Evolutionary conservation across 1,139 yeast genomes (phyloP).

Genomic region (Zygoascus hellenicus): DNA sequence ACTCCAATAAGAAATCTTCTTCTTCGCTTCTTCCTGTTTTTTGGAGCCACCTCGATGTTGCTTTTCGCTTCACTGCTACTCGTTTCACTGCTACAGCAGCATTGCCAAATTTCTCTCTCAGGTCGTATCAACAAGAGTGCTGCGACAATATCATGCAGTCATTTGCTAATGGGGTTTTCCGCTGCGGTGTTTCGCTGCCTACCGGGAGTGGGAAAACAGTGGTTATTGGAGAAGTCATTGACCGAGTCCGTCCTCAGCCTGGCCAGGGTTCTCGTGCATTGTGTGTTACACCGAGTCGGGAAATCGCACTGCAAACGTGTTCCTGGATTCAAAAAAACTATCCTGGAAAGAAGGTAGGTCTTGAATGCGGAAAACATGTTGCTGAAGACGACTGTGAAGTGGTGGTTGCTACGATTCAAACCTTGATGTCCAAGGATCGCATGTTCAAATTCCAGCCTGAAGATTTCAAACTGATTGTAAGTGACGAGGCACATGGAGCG

Average conservation of each 20-base stretch:
- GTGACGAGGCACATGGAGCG: constrained; percentile 95
- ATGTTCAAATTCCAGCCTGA: constrained; percentile 49
- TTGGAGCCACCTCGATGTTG: too few species aligned
- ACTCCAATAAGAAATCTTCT: too few species aligned
- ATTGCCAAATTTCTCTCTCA: constrained; percentile 24
- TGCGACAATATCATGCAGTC: constrained; percentile 51
- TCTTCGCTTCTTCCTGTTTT: too few species aligned
- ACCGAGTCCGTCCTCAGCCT: constrained; percentile 39
- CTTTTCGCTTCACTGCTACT: too few species aligned
- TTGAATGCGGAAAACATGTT: constrained; percentile 61
- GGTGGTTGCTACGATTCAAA: constrained; percentile 71
- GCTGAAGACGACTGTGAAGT: constrained; percentile 51
- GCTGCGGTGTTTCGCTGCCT: constrained; percentile 82
- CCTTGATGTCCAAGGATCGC: constrained; percentile 47
- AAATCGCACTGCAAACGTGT: constrained; percentile 68
- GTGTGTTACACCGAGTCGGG: constrained; percentile 77
- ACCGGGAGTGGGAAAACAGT: constrained; percentile 97
- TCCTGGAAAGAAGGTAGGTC: constrained; percentile 52
- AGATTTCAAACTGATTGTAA: constrained; percentile 63
- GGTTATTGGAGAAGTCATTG: constrained; percentile 47
- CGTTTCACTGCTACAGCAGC: too few species aligned
- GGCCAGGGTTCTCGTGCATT: constrained; percentile 48
- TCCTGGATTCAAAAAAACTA: constrained; percentile 42
- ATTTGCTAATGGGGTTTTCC: constrained; percentile 41
- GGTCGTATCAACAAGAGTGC: constrained; percentile 72